Conservation (phyloP, 179 eudicot genomes). For the Gypsophila paniculata region DNA sequence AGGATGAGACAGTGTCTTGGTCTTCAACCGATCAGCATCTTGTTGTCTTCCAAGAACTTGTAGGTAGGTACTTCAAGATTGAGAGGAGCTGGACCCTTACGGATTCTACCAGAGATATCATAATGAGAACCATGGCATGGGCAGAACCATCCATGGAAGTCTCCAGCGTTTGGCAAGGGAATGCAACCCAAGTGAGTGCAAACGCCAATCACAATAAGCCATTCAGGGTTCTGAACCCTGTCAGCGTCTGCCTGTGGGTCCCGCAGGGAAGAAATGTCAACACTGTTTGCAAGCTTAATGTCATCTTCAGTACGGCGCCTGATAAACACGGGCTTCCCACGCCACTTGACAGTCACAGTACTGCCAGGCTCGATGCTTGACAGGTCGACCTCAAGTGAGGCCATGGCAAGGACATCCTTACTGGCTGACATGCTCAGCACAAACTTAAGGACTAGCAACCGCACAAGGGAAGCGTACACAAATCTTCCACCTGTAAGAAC, state of each 20-base stretch:
- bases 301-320: slow-evolving; percentile 65
- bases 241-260: slow-evolving; percentile 67
- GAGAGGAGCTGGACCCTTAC: slow-evolving; percentile 75
- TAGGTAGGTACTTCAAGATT: slow-evolving; percentile 79
- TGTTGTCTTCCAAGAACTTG: slow-evolving; percentile 64
- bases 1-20: no score
- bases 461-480: slow-evolving; percentile 57
- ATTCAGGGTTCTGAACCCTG: slow-evolving; percentile 72
- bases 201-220: slow-evolving; percentile 65
- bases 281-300: slow-evolving; percentile 56
- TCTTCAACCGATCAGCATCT: slow-evolving; percentile 57
- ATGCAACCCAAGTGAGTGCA: slow-evolving; percentile 72
- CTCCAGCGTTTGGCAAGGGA: slow-evolving; percentile 70
- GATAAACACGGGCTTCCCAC: slow-evolving; percentile 78
- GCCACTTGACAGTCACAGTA: slow-evolving; percentile 73
- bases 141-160: slow-evolving; percentile 66
- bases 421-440: slow-evolving; percentile 69
- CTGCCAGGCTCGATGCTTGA: slow-evolving; percentile 63
- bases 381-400: slow-evolving; percentile 68
- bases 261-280: slow-evolving; percentile 50
- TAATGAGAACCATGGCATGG: slow-evolving; percentile 82
- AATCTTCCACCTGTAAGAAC: slow-evolving; percentile 73
- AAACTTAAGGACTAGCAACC: slow-evolving; percentile 62
- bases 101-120: slow-evolving; percentile 69
- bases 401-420: slow-evolving; percentile 71